Conservation (phyloP, 306 rosid species). For the Inga oerstediana region DNA sequence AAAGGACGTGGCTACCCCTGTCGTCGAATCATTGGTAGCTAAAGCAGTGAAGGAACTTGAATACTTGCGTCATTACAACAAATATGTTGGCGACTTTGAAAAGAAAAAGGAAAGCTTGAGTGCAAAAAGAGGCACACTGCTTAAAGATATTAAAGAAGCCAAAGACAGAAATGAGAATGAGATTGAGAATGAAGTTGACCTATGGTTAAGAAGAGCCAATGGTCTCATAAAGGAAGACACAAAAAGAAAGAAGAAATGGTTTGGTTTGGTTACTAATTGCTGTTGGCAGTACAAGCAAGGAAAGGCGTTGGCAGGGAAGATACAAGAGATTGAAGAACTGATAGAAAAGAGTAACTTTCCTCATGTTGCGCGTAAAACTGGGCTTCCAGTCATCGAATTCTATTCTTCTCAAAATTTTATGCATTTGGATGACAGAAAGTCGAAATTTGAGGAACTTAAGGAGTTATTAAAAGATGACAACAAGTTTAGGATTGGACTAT, state of each 20-base stretch:
- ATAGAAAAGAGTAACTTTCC: background rate
- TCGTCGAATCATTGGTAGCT: background rate
- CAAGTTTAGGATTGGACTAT: background rate
- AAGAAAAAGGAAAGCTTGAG: background rate
- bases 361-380: background rate
- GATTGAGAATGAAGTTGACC: background rate
- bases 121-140: background rate
- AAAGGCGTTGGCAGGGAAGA: background rate
- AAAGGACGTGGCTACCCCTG: background rate
- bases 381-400: background rate
- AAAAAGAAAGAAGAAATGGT: background rate
- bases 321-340: background rate
- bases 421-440: constrained; percentile 1
- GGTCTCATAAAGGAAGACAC: background rate
- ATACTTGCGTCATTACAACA: background rate
- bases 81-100: background rate
- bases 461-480: background rate
- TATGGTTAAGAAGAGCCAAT: background rate
- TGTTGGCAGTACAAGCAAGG: background rate
- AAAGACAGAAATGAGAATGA: background rate
- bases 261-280: constrained; percentile 9
- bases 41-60: background rate
- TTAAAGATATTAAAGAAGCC: background rate
- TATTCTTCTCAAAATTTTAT: background rate
- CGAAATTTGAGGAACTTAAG: background rate